These are phyloP conservation scores for Nemophila menziesii DNA, from an alignment of 257 asterid genomes.

Conservation along the genomic window DNA sequence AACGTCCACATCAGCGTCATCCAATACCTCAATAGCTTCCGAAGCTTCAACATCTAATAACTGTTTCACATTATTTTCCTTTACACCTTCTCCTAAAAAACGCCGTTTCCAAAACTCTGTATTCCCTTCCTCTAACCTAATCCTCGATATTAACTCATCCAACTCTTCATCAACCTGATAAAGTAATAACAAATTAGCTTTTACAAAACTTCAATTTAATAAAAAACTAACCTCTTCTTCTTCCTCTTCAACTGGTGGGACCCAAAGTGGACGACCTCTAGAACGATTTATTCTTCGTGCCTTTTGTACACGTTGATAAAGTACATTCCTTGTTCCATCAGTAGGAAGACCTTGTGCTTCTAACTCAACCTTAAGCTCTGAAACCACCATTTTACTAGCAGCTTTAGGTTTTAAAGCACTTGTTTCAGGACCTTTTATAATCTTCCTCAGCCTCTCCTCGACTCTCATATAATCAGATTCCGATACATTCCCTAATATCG, in stretches of 20 bases:
- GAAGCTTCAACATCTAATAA: conserved; percentile 36
- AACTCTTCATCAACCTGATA: conserved; percentile 78
- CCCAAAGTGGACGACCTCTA: conserved; percentile 98
- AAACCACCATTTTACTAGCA: conserved; percentile 92
- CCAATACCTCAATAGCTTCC: conserved; percentile 36
- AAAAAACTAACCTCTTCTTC: conserved; percentile 68
- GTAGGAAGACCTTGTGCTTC: conserved; percentile 95
- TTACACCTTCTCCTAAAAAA: conserved; percentile 85
- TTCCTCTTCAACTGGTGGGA: conserved; percentile 94
- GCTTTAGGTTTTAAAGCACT: conserved; percentile 87
- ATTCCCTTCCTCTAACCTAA: conserved; percentile 86
- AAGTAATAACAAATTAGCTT: conserved; percentile 1
- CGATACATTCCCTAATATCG: conserved; percentile 59
- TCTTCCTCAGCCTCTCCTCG: conserved; percentile 81
- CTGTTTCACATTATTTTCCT: conserved; percentile 46
- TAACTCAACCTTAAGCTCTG: conserved; percentile 89
- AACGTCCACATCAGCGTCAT: conserved; percentile 30
- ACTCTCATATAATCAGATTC: conserved; percentile 78
- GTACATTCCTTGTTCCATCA: conserved; percentile 96
- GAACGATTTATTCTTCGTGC: conserved; percentile 99
- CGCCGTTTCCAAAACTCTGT: conserved; percentile 97
- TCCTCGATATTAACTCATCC: conserved; percentile 85
- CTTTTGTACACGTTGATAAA: conserved; percentile 96
- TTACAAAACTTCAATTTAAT: background rate
- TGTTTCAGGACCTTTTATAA: conserved; percentile 84